These are phyloP conservation scores for Triglochin maritima DNA, from an alignment of 106 monocot species.

Conservation along the genomic window DNA sequence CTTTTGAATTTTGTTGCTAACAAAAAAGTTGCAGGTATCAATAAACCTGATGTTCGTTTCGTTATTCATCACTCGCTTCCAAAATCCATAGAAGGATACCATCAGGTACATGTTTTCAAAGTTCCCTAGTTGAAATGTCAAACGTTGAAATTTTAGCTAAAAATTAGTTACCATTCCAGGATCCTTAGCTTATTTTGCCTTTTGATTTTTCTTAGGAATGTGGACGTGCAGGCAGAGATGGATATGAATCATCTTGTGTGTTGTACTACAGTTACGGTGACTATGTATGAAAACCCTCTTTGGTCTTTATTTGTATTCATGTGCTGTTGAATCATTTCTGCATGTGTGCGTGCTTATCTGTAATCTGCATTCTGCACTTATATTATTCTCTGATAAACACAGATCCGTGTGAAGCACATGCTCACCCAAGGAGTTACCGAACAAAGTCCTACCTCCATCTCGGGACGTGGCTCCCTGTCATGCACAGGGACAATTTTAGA, in stretches of 20 bases:
- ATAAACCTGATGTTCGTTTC: slow-evolving; percentile 99
- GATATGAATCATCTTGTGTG: slow-evolving; percentile 73
- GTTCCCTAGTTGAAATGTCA: neutral
- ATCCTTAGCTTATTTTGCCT: neutral
- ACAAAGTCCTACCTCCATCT: slow-evolving; percentile 38
- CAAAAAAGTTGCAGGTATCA: slow-evolving; percentile 61
- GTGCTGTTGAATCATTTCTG: neutral
- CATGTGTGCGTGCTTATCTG: neutral
- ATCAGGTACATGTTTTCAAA: slow-evolving; percentile 44
- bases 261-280: slow-evolving; percentile 91
- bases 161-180: neutral
- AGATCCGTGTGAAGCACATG: slow-evolving; percentile 97
- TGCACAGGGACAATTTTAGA: slow-evolving; percentile 48
- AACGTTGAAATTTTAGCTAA: neutral
- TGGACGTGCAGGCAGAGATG: slow-evolving; percentile 98
- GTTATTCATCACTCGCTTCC: slow-evolving; percentile 99
- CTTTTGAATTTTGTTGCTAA: slow-evolving; percentile 1
- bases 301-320: neutral
- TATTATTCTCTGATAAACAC: slow-evolving; percentile 6
- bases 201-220: slow-evolving; percentile 48
- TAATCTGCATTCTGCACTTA: neutral
- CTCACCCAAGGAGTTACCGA: slow-evolving; percentile 78
- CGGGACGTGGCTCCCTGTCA: slow-evolving; percentile 25
- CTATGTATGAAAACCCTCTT: slow-evolving; percentile 49
- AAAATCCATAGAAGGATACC: slow-evolving; percentile 98